A percentile compares a stretch with the other conserved stretches of the same genome.
Conservation (phyloP, 2,329 filamentous ascomycete species). For the Fusarium sulawesiense region DNA sequence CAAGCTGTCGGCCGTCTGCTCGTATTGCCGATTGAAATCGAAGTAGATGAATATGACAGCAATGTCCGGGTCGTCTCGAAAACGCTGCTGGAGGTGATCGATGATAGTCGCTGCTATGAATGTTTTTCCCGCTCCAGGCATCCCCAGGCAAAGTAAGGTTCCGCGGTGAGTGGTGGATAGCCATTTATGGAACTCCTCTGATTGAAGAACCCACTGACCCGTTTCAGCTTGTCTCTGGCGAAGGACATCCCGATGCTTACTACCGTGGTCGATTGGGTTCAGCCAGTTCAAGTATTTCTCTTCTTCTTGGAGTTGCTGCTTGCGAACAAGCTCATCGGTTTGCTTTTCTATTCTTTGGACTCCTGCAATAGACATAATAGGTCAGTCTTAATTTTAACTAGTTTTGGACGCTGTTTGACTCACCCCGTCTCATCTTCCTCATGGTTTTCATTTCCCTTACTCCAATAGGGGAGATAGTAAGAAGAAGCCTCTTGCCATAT, state of each 20-base stretch:
- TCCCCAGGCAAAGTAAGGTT: too few relatives aligned
- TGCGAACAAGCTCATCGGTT: background rate
- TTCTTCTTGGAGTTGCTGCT: background rate
- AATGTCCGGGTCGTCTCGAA: fast-evolving
- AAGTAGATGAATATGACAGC: constrained; percentile 6
- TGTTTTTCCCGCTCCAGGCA: constrained; percentile 12
- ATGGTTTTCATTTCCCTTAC: background rate
- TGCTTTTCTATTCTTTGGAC: background rate
- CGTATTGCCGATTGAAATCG: background rate
- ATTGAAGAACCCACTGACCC: background rate
- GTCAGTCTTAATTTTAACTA: background rate
- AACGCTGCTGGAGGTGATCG: background rate
- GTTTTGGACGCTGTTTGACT: fast-evolving
- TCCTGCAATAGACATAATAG: fast-evolving
- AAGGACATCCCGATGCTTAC: background rate
- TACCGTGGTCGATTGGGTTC: background rate
- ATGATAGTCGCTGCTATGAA: constrained; percentile 2
- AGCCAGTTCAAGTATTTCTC: background rate
- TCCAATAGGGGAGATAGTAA: fast-evolving
- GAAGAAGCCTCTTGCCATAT: background rate
- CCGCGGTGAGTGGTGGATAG: too few relatives aligned
- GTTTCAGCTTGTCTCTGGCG: background rate
- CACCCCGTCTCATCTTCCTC: too few relatives aligned
- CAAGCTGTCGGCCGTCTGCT: too few relatives aligned
- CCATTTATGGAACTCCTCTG: background rate